Percentiles rank a stretch among this genome's conserved stretches.
phyloP scores from a whole-genome alignment of 1,139 yeast species.

The Hansenula lynferdii region DNA sequence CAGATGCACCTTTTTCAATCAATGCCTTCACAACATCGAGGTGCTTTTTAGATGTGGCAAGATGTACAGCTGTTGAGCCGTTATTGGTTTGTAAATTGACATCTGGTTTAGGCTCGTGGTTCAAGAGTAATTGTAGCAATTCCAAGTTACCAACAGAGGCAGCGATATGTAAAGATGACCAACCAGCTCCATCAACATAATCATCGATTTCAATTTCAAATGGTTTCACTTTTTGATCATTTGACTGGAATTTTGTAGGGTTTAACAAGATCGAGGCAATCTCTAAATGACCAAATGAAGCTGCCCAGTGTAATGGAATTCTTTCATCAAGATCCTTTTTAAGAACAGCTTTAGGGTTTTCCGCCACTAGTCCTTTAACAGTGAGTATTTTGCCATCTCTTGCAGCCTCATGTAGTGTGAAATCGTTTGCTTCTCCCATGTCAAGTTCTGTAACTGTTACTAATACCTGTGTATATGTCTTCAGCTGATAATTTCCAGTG shows the following conservation, averaged over 20 bases:
- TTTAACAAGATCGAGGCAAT: constrained; percentile 48
- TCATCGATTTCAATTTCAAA: constrained; percentile 59
- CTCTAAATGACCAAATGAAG: constrained; percentile 54
- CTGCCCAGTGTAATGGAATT: constrained; percentile 89
- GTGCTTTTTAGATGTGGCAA: constrained; percentile 71
- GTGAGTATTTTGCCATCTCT: constrained; percentile 46
- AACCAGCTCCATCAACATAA: constrained; percentile 66
- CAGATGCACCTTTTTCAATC: constrained; percentile 49
- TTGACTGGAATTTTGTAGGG: constrained; percentile 23
- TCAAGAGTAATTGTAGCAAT: constrained; percentile 40
- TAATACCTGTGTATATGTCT: too few relatives aligned
- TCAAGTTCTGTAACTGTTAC: too few relatives aligned
- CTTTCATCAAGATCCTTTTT: constrained; percentile 68
- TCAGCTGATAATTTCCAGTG: too few relatives aligned
- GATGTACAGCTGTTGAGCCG: constrained; percentile 74
- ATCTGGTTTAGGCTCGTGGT: constrained; percentile 39
- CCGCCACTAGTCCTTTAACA: constrained; percentile 43
- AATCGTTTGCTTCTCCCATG: constrained; percentile 1
- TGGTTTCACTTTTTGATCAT: constrained; percentile 12
- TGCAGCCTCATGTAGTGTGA: constrained; percentile 52
- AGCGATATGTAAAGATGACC: constrained; percentile 87
- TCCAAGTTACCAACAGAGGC: constrained; percentile 64
- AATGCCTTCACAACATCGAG: constrained; percentile 46
- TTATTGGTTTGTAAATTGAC: constrained; percentile 50
- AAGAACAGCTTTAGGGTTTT: constrained; percentile 42